Evolutionary conservation across 495 filamentous ascomycete genomes (phyloP), one percentile per base, ranked within the genome.

Genomic region (Daldinia loculata): DNA sequence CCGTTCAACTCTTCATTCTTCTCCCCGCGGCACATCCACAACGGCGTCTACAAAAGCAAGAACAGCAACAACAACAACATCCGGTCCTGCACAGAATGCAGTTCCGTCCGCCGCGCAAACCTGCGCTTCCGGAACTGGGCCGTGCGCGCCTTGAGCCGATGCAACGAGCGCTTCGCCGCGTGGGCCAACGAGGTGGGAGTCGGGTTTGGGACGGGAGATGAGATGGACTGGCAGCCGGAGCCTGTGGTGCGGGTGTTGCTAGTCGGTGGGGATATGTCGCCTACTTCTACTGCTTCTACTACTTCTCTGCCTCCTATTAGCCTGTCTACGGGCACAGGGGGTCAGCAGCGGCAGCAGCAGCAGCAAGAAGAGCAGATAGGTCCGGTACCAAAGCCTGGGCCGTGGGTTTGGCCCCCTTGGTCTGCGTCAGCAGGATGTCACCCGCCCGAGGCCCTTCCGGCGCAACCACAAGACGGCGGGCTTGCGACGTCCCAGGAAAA

Each of bases 181-280:
- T 80, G 78, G 78, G 71, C 76, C 39, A 73, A 77, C 38, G 78
- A 79, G 14, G 74, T 75, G 8, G 76, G 76, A 26, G 70, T 80
- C 7, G 74, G 67, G 39, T 63, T 63, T 56, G 71, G 51, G 1
- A 51, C 69, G 14, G 66, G 30, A 7, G 79, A 80, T 38, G 72
- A 74, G 70, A 80, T 80, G 79, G 79, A 80, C 69, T 80, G 79
- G 79, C 79, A 80, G 72, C 74, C 72, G 2, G 79, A 80, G 69
- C 64, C 69, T 24, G 74, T 76, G 4, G 62, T 65, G 6, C 70
- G 61, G 15, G 75, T 77, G 1, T 27, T 77, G 45, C 48, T 75
- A 6, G 30, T 76, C 0, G n/a, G 50, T 3, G 9, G 38, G 0
- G 19, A 38, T 11, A 6, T 12, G 9, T 60, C 56, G 29, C 30